Evolutionary conservation across 495 filamentous ascomycete genomes (phyloP), one percentile per base, ranked within the genome.

Genomic region (Trichoderma virens): DNA sequence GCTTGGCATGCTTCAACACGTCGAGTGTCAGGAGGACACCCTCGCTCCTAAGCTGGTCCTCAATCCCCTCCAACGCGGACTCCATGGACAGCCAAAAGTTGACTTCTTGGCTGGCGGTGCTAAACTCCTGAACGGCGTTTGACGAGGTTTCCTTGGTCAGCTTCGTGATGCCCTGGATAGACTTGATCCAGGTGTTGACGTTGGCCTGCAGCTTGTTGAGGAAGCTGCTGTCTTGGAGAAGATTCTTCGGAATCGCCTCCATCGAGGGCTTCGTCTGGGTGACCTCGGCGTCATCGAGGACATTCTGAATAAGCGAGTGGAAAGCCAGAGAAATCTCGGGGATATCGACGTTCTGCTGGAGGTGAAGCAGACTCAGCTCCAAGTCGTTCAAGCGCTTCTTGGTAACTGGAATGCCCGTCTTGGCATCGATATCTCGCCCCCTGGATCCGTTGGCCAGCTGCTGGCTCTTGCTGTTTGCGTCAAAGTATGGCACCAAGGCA

Each of bases 11-110:
- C 67, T 90, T 90, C 65, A 99, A 80, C 60, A 98, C 90, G 67
- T 98, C 93, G 76, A 99, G 84, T 0, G 95, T 98, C 68, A 99
- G 80, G 70, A 82, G 83, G 27, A 99, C 93, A 28, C 94, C 94
- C 59, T 96, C 91, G 67, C 92, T 90, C 61, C 87, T 81, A 41
- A 97, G 79, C 71, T 98, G 93, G 34, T 81, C 83, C 73, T 97
- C 93, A 65, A 99, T 95, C 14, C 86, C 86, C 68, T 97, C 93
- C 54, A 99, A 74, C 2, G 90, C 89, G 47, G 86, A 88, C 72
- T 99, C 94, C 88, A 98, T 95, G 1, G 91, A 91, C 45, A 98
- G 75, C 94, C 94, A 99, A 69, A 97, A 99, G 70, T 97, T 97
- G 70, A 98, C 96, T 72, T 99, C 94, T 72, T 97, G 95, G 23